These are phyloP conservation scores for Coprinopsis sp. DNA, from an alignment of 768 basidiomycete species.

Conservation along the genomic window DNA sequence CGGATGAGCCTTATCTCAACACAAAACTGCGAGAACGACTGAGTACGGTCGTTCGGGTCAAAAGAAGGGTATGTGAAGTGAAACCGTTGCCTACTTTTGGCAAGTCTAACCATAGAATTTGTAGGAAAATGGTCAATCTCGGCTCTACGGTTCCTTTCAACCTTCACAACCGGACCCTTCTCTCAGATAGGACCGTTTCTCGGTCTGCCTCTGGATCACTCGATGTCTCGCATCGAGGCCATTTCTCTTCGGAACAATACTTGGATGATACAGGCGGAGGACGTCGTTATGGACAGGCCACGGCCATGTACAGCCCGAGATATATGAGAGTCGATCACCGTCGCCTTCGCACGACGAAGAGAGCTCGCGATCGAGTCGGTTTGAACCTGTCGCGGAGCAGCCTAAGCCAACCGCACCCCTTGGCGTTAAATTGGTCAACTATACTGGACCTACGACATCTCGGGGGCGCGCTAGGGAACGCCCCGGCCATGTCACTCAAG, in stretches of 20 bases:
- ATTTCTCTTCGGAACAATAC: not conserved
- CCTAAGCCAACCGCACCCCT: not conserved
- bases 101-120: not conserved
- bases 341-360: slow-evolving; percentile 1
- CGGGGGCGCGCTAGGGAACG: slow-evolving; percentile 6
- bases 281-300: not conserved
- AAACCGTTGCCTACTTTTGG: slow-evolving; percentile 1
- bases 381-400: not conserved
- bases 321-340: not conserved
- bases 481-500: not conserved
- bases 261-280: not conserved
- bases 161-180: slow-evolving; percentile 39
- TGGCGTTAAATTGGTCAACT: slow-evolving; percentile 4
- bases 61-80: slow-evolving; percentile 47
- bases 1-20: not conserved
- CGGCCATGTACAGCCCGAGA: not conserved
- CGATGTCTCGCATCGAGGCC: not conserved
- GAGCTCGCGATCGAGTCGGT: not conserved
- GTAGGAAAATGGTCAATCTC: slow-evolving; percentile 63
- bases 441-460: not conserved
- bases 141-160: slow-evolving; percentile 53
- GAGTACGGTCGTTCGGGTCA: slow-evolving; percentile 47
- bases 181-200: slow-evolving; percentile 4
- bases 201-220: slow-evolving; percentile 1
- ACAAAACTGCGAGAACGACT: slow-evolving; percentile 42